Conservation (phyloP, 805 yeast species). For the Kluyveromyces wickerhamii region DNA sequence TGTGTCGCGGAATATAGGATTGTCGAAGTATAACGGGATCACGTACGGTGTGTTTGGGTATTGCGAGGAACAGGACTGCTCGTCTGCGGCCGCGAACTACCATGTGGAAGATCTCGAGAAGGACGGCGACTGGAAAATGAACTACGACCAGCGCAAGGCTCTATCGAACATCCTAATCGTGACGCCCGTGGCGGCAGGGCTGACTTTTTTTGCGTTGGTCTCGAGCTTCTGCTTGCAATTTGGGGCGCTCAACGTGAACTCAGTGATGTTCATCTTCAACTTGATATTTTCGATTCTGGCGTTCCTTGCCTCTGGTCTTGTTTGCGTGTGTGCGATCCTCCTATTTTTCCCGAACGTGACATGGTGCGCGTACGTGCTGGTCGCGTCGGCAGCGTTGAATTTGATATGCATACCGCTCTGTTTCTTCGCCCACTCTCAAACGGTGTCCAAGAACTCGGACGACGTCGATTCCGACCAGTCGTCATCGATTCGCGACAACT, state of each 20-base stretch:
- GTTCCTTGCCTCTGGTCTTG: slow-evolving; percentile 46
- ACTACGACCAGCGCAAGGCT: slow-evolving; percentile 37
- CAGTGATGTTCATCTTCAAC: slow-evolving; percentile 34
- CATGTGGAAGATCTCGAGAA: slow-evolving; percentile 26
- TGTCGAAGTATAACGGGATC: slow-evolving; percentile 40
- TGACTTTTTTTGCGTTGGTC: slow-evolving; percentile 42
- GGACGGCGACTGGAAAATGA: slow-evolving; percentile 42
- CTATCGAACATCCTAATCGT: slow-evolving; percentile 50
- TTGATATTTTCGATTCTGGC: slow-evolving; percentile 41
- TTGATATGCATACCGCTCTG: slow-evolving; percentile 45
- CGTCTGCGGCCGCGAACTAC: slow-evolving; percentile 40
- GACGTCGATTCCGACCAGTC: slow-evolving; percentile 20
- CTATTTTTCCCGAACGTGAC: slow-evolving; percentile 55
- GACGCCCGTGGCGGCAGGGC: slow-evolving; percentile 59
- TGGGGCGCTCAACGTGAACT: slow-evolving; percentile 11
- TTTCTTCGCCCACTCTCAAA: slow-evolving; percentile 31
- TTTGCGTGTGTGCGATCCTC: slow-evolving; percentile 47
- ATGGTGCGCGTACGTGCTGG: slow-evolving; percentile 69
- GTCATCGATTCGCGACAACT: slow-evolving; percentile 3
- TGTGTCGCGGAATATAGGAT: slow-evolving; percentile 38
- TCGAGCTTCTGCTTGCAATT: slow-evolving; percentile 28
- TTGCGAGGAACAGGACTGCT: slow-evolving; percentile 39
- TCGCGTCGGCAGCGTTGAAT: slow-evolving; percentile 56
- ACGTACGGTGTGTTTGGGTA: slow-evolving; percentile 64
- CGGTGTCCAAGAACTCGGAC: slow-evolving; percentile 5